phyloP scores from a whole-genome alignment of 441 rosid species.

The Eruca vesicaria region DNA sequence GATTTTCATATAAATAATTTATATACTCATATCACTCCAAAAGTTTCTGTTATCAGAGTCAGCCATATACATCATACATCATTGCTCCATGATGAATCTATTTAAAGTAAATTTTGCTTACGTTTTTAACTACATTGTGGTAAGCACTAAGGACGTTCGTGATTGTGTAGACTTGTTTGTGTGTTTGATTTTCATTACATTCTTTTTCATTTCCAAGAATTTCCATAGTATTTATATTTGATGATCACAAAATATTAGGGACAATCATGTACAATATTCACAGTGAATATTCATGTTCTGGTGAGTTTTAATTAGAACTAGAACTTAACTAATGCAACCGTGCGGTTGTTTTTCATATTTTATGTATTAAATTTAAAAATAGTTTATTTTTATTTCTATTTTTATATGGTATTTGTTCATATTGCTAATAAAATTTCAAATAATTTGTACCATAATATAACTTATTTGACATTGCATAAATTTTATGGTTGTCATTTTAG shows the following conservation, averaged over 20 bases:
- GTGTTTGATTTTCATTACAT: neutral
- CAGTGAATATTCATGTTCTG: neutral
- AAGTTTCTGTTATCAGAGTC: conserved; percentile 12
- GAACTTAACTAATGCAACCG: too few species aligned
- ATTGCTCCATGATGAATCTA: neutral
- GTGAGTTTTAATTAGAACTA: neutral
- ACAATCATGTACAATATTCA: neutral
- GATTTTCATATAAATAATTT: neutral
- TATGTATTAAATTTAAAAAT: too few species aligned
- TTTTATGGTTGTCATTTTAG: too few species aligned
- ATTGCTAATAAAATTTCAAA: too few species aligned
- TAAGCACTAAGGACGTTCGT: neutral
- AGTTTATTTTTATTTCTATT: too few species aligned
- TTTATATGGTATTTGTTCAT: too few species aligned
- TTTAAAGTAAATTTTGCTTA: neutral
- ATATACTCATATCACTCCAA: conserved; percentile 10
- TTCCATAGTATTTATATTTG: neutral
- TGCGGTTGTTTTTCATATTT: too few species aligned
- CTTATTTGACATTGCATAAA: too few species aligned
- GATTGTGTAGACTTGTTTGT: neutral
- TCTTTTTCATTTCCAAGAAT: neutral
- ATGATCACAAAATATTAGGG: too few species aligned
- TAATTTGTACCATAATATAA: too few species aligned
- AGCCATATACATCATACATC: conserved; percentile 10
- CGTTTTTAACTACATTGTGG: neutral